Conservation (phyloP, 2,329 filamentous ascomycete species). For the Drechslerella coelobrocha region DNA sequence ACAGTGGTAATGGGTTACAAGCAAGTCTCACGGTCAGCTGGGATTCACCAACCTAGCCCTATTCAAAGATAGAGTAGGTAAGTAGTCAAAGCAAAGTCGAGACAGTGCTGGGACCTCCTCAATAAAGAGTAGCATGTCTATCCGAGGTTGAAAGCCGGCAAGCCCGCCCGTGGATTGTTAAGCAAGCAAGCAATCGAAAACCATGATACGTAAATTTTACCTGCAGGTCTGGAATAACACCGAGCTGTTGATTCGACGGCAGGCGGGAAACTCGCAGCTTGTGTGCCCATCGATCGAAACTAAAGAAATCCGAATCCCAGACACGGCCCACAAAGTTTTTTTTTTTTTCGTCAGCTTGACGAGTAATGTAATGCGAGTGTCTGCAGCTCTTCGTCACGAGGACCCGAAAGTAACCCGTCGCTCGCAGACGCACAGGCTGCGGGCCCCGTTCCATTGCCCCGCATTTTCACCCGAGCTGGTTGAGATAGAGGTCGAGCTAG, state of each 20-base stretch:
- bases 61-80: no score
- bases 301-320: neutral
- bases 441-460: slow-evolving; percentile 44
- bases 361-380: neutral
- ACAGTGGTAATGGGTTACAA: no score
- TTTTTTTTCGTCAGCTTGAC: slow-evolving; percentile 7
- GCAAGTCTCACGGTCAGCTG: no score
- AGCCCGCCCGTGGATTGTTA: slow-evolving; percentile 2
- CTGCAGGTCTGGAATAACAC: neutral
- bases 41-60: no score
- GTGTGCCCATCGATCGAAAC: neutral
- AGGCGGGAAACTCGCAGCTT: neutral
- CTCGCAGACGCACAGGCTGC: neutral
- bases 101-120: no score
- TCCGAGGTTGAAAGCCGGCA: slow-evolving; percentile 46
- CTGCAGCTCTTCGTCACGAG: slow-evolving; percentile 27
- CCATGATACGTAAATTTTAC: slow-evolving; percentile 8
- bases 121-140: no score
- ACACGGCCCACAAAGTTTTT: neutral
- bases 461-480: slow-evolving; percentile 38
- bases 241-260: neutral
- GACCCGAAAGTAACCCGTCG: neutral
- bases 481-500: slow-evolving; percentile 1
- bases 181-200: slow-evolving; percentile 15
- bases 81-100: no score